phyloP scores from a whole-genome alignment of 2,329 filamentous ascomycete genomes.

The Epichloe scottii region DNA sequence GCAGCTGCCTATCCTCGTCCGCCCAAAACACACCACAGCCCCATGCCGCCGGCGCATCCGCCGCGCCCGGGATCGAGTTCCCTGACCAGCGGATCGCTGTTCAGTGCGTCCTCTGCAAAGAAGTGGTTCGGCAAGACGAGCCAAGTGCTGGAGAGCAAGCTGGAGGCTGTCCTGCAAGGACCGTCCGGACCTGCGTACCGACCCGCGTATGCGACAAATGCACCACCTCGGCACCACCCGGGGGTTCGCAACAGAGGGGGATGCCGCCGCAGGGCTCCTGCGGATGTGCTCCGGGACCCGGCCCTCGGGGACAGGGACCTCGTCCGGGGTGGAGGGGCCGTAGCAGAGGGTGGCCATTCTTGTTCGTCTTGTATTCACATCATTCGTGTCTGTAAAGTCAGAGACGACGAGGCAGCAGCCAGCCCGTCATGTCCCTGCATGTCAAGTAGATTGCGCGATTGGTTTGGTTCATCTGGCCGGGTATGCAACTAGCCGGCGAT shows the following conservation, averaged over 20 bases:
- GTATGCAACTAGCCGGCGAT: too few relatives aligned
- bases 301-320: not conserved
- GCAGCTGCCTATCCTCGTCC: constrained; percentile 18
- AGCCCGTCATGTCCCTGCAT: too few relatives aligned
- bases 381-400: too few relatives aligned
- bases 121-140: constrained; percentile 24
- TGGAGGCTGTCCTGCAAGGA: constrained; percentile 19
- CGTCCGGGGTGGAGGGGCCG: not conserved
- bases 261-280: not conserved
- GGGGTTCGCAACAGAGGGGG: too few relatives aligned
- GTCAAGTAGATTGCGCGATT: too few relatives aligned
- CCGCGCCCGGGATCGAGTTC: constrained; percentile 10
- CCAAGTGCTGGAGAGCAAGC: constrained; percentile 20
- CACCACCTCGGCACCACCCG: not conserved
- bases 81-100: constrained; percentile 13
- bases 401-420: too few relatives aligned
- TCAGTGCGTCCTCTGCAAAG: constrained; percentile 21
- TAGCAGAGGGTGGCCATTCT: too few relatives aligned
- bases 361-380: too few relatives aligned
- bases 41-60: constrained; percentile 9
- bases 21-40: constrained; percentile 19
- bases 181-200: constrained; percentile 5
- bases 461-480: too few relatives aligned
- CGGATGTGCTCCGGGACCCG: not conserved
- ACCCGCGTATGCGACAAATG: constrained; percentile 4